Evolutionary conservation across 495 filamentous ascomycete genomes (phyloP).

Genomic region (Margaritispora aquatica): DNA sequence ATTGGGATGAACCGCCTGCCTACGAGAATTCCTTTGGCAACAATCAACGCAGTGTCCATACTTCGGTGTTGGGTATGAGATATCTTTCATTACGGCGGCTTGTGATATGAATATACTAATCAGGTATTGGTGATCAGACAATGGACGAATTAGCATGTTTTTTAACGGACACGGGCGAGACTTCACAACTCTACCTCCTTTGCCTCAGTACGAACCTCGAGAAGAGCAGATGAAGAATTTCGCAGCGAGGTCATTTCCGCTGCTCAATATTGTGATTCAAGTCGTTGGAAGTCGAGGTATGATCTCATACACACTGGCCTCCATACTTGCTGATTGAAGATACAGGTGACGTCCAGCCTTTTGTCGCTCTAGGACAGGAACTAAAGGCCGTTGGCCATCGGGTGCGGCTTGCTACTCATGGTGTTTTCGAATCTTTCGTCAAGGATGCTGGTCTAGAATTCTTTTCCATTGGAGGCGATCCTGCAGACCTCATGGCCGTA

Average conservation of each 20-base stretch:
- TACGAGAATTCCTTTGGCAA: constrained; percentile 7
- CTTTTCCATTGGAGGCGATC: constrained; percentile 59
- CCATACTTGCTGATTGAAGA: not conserved
- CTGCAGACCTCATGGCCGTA: constrained; percentile 28
- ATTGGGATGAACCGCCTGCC: constrained; percentile 8
- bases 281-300: constrained; percentile 19
- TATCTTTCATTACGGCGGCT: too few relatives aligned
- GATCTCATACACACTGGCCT: not conserved
- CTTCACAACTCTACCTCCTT: not conserved
- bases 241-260: not conserved
- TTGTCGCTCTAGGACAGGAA: constrained; percentile 46
- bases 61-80: not conserved
- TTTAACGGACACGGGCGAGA: not conserved
- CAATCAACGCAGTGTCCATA: constrained; percentile 2
- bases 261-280: constrained; percentile 20
- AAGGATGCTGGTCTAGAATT: constrained; percentile 47
- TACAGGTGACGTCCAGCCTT: constrained; percentile 56
- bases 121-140: not conserved
- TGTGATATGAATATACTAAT: not conserved
- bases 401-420: constrained; percentile 59
- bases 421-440: constrained; percentile 53
- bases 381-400: constrained; percentile 48
- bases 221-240: not conserved
- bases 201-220: not conserved
- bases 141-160: not conserved